Base-by-base conservation (phyloP, 2,329 filamentous ascomycete genomes). In the Colletotrichum simmondsii region DNA sequence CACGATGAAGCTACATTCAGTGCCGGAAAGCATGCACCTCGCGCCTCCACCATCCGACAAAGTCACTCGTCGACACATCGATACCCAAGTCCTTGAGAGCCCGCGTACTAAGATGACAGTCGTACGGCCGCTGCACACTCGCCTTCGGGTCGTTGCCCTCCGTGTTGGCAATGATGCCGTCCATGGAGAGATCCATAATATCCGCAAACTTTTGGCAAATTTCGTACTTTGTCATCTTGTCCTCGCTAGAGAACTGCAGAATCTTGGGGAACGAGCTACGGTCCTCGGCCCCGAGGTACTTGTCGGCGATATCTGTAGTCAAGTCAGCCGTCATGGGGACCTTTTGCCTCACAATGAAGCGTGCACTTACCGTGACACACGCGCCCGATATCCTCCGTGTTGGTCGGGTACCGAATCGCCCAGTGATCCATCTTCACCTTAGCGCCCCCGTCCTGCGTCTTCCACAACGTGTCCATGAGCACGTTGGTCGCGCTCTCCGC, bases 181-280 rank as follows among this genome's bases (percentile, higher is more conserved):
- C 89, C 24, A 92, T 86, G 12, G 93, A 88, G 68, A 97, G 80
- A 0, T 92, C 94, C 88, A 97, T 91, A 71, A 97, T 94, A 72
- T 95, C 91, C 4, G 91, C 93, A 79, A 98, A 92, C 11, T 88
- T 84, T 83, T 94, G 85, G 80, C 94, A 95, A 68, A 98, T 97
- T 81, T 96, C 92, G 81, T 95, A 97, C 85, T 98, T 98, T 59
- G 95, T 98, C 86, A 92, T 93, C 75, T 87, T 90, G 77, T 97
- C 94, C 82, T 98, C 94, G 58, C 94, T 95, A 3, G 93, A 94
- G 83, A 97, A 97, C 67, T 98, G 95, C 22, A 98, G 86, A 56
- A 95, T 89, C 32, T 80, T 84, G 0, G 95, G 95, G 52, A 97
- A 83, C 19, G 84, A 79, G 12, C 85, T 80, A 63, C 86, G 83